A percentile compares a stretch with the other conserved stretches of the same genome.
Conservation (phyloP, 306 rosid species). For the Vicia sativa region DNA sequence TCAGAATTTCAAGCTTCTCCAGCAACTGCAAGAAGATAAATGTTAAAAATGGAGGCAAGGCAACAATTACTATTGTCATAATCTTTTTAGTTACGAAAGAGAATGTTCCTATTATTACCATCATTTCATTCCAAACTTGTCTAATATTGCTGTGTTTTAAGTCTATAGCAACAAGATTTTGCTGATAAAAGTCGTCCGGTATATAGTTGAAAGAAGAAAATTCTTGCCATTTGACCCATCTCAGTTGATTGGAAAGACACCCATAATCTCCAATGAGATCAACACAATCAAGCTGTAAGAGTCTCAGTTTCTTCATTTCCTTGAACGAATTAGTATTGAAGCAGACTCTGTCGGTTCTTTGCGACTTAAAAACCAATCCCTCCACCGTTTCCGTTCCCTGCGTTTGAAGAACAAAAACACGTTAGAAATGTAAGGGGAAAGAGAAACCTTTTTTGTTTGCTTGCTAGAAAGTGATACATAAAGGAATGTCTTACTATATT, state of each 20-base stretch:
- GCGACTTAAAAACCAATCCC: slow-evolving; percentile 15
- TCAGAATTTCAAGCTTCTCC: not conserved
- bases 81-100: not conserved
- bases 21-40: not conserved
- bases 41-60: not conserved
- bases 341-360: not conserved
- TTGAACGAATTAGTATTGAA: slow-evolving; percentile 39
- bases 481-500: not conserved
- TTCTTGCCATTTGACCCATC: slow-evolving; percentile 48
- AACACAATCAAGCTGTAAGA: slow-evolving; percentile 19
- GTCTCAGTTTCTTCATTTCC: slow-evolving; percentile 45
- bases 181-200: slow-evolving; percentile 35
- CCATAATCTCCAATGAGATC: not conserved
- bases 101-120: not conserved
- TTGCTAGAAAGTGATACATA: too few relatives aligned
- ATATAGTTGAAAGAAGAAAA: slow-evolving; percentile 33
- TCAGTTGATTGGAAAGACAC: slow-evolving; percentile 26
- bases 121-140: not conserved
- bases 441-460: not conserved
- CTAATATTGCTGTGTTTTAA: slow-evolving; percentile 14
- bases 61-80: not conserved
- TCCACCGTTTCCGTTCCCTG: slow-evolving; percentile 7
- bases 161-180: slow-evolving; percentile 38
- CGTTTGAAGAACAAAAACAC: not conserved
- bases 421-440: not conserved